Percentiles rank a stretch among this genome's conserved stretches.
These are phyloP conservation scores for Calonectria ilicicola DNA, from an alignment of 2,329 filamentous ascomycete genomes.

Conservation along the genomic window DNA sequence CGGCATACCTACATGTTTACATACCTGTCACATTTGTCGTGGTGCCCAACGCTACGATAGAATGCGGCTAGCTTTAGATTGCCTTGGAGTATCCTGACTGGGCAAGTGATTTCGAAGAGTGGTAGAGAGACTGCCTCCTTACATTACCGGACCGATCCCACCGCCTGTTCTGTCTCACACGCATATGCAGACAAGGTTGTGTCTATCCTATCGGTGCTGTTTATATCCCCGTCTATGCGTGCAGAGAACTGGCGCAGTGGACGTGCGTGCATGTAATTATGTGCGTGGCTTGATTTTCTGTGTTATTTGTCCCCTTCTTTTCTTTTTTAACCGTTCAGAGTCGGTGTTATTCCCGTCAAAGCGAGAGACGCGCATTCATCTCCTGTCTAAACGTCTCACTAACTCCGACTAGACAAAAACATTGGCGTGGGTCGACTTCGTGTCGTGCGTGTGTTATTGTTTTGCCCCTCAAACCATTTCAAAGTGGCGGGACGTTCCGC, in stretches of 20 bases:
- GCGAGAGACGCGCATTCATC: not conserved
- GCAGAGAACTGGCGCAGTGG: not conserved
- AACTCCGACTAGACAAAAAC: not conserved
- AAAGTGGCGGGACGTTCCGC: slow-evolving; percentile 39
- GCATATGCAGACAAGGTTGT: slow-evolving; percentile 16
- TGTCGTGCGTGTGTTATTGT: slow-evolving; percentile 20
- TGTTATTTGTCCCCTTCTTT: not conserved
- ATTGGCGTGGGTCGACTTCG: not conserved
- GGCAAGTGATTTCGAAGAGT: not conserved
- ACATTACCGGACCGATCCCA: not conserved
- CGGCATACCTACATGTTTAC: not conserved
- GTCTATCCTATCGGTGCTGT: not conserved
- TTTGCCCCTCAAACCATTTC: slow-evolving; percentile 22
- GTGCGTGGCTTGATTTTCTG: slow-evolving; percentile 6
- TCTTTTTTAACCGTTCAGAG: not conserved
- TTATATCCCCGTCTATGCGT: not conserved
- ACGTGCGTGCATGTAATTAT: not conserved
- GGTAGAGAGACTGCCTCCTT: not conserved
- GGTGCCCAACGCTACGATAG: not conserved
- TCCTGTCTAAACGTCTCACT: not conserved
- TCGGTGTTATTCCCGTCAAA: not conserved
- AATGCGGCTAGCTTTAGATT: not conserved
- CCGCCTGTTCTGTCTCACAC: slow-evolving; percentile 11
- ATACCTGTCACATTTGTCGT: not conserved
- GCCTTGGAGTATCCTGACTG: not conserved